Conservation (phyloP, 495 filamentous ascomycete genomes). For the Cudoniella acicularis region DNA sequence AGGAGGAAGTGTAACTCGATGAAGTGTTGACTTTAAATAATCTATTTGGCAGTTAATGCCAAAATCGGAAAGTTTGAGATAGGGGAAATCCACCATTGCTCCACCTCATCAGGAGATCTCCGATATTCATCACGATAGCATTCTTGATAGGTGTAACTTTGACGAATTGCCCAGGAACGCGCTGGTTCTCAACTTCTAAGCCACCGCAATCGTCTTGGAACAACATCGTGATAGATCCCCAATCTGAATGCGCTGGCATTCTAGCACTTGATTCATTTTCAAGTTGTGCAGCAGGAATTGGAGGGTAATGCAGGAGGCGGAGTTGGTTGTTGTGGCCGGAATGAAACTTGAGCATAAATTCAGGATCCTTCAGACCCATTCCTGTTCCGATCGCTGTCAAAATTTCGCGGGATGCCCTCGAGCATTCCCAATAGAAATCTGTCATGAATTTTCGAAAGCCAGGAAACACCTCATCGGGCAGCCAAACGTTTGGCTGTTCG, state of each 20-base stretch:
- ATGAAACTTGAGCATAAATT: conserved; percentile 50
- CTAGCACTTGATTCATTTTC: conserved; percentile 43
- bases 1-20: conserved; percentile 48
- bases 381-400: conserved; percentile 50
- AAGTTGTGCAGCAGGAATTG: conserved; percentile 44
- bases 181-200: conserved; percentile 54
- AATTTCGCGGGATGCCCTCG: conserved; percentile 41
- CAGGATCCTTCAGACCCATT: conserved; percentile 47
- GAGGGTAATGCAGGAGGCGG: conserved; percentile 63
- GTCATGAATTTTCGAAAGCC: conserved; percentile 58
- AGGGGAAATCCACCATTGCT: conserved; percentile 45
- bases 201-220: conserved; percentile 52
- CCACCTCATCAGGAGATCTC: conserved; percentile 59
- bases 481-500: conserved; percentile 62
- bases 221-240: conserved; percentile 46
- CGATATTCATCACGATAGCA: conserved; percentile 55
- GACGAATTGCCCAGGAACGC: conserved; percentile 44
- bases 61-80: conserved; percentile 1
- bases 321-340: conserved; percentile 59
- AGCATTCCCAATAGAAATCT: conserved; percentile 53
- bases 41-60: conserved; percentile 28
- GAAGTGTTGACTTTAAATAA: conserved; percentile 50
- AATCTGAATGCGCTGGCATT: conserved; percentile 53
- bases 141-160: conserved; percentile 47
- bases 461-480: conserved; percentile 52